These are phyloP conservation scores for Pyricularia grisea DNA, from an alignment of 2,329 filamentous ascomycete species.

Conservation along the genomic window DNA sequence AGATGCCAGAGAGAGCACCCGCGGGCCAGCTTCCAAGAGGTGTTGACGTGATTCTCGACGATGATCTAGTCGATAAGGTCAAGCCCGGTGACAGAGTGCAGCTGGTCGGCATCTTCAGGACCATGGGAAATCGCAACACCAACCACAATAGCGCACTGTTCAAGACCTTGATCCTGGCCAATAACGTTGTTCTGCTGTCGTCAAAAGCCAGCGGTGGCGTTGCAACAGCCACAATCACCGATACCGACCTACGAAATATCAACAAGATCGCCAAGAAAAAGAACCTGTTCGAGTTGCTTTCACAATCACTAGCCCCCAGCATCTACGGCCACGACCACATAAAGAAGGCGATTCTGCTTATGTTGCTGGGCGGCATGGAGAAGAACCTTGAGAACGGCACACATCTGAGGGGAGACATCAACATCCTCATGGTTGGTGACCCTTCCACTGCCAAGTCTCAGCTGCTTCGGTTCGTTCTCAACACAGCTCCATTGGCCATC, in stretches of 20 bases:
- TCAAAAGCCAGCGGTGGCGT: conserved; percentile 95
- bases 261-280: conserved; percentile 95
- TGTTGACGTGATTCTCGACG: conserved; percentile 93
- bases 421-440: conserved; percentile 98
- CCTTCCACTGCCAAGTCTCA: conserved; percentile 99
- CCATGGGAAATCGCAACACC: conserved; percentile 88
- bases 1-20: conserved; percentile 96
- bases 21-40: conserved; percentile 91
- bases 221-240: conserved; percentile 84
- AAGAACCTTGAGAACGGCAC: conserved; percentile 98
- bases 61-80: conserved; percentile 87
- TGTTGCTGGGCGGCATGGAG: conserved; percentile 92
- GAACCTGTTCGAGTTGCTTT: conserved; percentile 84
- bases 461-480: conserved; percentile 88
- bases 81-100: conserved; percentile 96
- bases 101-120: conserved; percentile 91
- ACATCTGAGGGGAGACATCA: conserved; percentile 96
- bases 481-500: conserved; percentile 92
- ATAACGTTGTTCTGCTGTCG: conserved; percentile 88
- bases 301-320: conserved; percentile 89
- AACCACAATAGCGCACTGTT: conserved; percentile 87
- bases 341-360: conserved; percentile 92
- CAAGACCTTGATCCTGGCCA: conserved; percentile 86
- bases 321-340: conserved; percentile 97
- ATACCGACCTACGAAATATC: conserved; percentile 96